Base-by-base conservation (phyloP, 2,329 filamentous ascomycete genomes). In the Paecilomyces niveus region DNA sequence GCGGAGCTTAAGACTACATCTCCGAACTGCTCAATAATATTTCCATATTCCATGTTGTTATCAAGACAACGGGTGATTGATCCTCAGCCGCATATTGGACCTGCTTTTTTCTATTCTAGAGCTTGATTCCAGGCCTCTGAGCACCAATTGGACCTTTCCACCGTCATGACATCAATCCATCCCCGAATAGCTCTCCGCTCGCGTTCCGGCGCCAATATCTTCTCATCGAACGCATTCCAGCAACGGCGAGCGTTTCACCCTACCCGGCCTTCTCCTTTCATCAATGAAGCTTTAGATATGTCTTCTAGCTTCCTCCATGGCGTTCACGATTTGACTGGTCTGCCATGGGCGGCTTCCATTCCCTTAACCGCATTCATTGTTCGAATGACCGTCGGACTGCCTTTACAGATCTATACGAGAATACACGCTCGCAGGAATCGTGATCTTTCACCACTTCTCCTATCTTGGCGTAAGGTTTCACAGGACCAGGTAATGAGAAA, bases 281-380 rank as follows among this genome's bases (percentile, higher is more conserved):
- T 81, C 61, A 75, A 79, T 60, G 69, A 76, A 57, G 64, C 76
- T 49, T 64, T 82, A 53, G 69, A 73, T 51, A 65, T 73, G 31
- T 76, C 81, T 2, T 77, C 81, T 62, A 68, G 70, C 54, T 66
- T 81, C 59, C 73, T 84, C 56, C 72, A 79, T 57, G 64, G 73
- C 26, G 64, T 91, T 72, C 81, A 85, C 65, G 68, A 68, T 22
- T 10, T 74, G 49, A 77, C 74, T 15, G 72, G 76, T 51, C 72
- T 85, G 2, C 76, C 83, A 57, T 86, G 83, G 83, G 79, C 72
- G 7, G 72, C 75, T 11, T 79, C 80, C 21, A 78, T 86, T 50
- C 83, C 83, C 3, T 69, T 84, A 56, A 76, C 81, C 3, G 83
- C 83, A 3, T 65, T 85, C 49, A 54, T 80, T 15, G 73, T 84